These are phyloP conservation scores for Kingdonia uniflora DNA, from an alignment of 164 flowering plant species.

Conservation along the genomic window DNA sequence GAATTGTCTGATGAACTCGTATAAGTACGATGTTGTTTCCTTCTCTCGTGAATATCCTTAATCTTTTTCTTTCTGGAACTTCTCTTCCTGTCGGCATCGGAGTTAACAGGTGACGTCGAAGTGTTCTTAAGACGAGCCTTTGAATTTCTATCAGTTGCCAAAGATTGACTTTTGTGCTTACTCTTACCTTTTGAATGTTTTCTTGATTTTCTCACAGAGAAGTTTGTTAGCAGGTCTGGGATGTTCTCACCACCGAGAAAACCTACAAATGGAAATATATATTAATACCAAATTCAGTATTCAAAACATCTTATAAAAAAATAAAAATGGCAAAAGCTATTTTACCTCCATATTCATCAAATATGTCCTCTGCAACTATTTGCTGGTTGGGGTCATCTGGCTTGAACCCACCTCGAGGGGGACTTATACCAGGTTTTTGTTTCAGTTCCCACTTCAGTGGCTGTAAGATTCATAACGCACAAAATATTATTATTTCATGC, in stretches of 20 bases:
- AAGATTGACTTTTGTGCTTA: slow-evolving; percentile 35
- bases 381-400: slow-evolving; percentile 97
- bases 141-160: slow-evolving; percentile 12
- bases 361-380: slow-evolving; percentile 94
- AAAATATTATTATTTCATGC: too few species aligned
- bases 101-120: slow-evolving; percentile 17
- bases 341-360: slow-evolving; percentile 96
- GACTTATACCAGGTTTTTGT: slow-evolving; percentile 92
- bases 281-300: neutral
- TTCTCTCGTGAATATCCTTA: slow-evolving; percentile 4
- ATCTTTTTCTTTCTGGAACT: slow-evolving; percentile 18
- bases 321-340: neutral
- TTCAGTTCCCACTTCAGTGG: slow-evolving; percentile 97
- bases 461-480: slow-evolving; percentile 22
- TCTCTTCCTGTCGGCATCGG: slow-evolving; percentile 13
- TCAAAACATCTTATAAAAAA: neutral
- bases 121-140: slow-evolving; percentile 14
- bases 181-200: slow-evolving; percentile 38
- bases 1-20: slow-evolving; percentile 19
- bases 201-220: slow-evolving; percentile 32
- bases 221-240: slow-evolving; percentile 59
- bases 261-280: slow-evolving; percentile 31
- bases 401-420: slow-evolving; percentile 91
- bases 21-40: slow-evolving; percentile 18
- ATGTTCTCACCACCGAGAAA: slow-evolving; percentile 56